These are phyloP conservation scores for Epichloe sp. DNA, from an alignment of 2,329 filamentous ascomycete species.

Conservation along the genomic window DNA sequence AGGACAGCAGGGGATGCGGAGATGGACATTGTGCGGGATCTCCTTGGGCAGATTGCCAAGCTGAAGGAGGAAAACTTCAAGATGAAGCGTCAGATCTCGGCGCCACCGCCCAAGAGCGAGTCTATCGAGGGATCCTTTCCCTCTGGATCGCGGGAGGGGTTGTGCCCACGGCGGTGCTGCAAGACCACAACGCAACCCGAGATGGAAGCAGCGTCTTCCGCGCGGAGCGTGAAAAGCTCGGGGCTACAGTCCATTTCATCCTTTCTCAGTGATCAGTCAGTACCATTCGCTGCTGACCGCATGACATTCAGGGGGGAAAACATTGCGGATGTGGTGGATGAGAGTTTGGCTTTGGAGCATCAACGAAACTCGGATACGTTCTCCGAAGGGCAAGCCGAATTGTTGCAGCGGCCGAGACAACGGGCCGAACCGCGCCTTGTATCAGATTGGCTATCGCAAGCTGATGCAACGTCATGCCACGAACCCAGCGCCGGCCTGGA, in stretches of 20 bases:
- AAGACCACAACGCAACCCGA: neutral
- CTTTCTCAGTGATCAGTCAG: neutral
- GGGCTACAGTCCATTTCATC: neutral
- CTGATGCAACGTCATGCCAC: neutral
- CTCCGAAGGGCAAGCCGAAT: neutral
- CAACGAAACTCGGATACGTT: neutral
- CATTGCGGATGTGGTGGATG: neutral
- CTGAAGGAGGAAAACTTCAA: neutral
- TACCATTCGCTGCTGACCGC: neutral
- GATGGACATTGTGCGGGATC: neutral
- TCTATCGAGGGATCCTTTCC: neutral
- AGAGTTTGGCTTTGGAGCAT: neutral
- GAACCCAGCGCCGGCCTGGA: neutral
- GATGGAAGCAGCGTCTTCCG: neutral
- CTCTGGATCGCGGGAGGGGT: neutral
- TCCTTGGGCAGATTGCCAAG: neutral
- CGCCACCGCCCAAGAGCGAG: neutral
- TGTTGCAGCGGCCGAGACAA: neutral
- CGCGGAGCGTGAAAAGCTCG: neutral
- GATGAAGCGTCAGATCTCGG: neutral
- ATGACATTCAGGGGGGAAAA: neutral
- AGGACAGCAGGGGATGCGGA: neutral
- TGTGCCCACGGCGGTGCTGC: neutral
- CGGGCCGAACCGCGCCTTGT: neutral
- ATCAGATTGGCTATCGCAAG: neutral